Evolutionary conservation across 2,329 filamentous ascomycete species (phyloP), one percentile per base, ranked within the genome.

Genomic region (Pseudomassariella vexata): DNA sequence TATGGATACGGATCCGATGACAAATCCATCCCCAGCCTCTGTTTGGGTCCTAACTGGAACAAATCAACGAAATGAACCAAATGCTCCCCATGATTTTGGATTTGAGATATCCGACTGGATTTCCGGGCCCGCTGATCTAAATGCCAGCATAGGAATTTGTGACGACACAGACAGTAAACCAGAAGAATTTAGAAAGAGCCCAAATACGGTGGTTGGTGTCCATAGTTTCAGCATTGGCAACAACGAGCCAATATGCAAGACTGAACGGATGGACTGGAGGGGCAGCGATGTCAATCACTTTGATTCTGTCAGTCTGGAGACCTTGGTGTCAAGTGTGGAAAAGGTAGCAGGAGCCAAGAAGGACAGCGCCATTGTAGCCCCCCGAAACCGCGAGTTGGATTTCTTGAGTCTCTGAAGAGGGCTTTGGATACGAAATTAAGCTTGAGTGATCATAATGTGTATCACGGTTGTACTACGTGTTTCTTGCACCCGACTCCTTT

Each of bases 311-410:
- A 59, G 31, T 22, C 24, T 33, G 48, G 26, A 46, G 14, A 52
- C 50, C 9, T 39, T 60, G 19, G 50, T 57, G 17, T 44, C 53
- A 29, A 49, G 46, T 15, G 41, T 33, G 21, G 24, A 33, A 19
- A 49, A 19, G 14, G 43, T 19, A 16, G 30, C 30, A 8, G 31
- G 25, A 4, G 26, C 34, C 20, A 25, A 15, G n/a, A 29, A 20
- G 24, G 32, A 28, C 24, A 32, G 31, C 14, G n/a, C 26, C 10
- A 25, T 36, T 16, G 34, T 36, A 3, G 40, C 32, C 14, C 41
- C 35, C 11, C 52, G 56, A 38, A 60, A 60, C 30, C 52, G 56
- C 27, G 53, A 62, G 32, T 42, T 65, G 39, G 60, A 63, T 37
- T 65, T 63, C 41, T 58, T 63, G 28, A 56, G 51, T 34, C 55